Evolutionary conservation across 2,329 filamentous ascomycete species (phyloP).

Genomic region (Verticillium zaregamsianum): DNA sequence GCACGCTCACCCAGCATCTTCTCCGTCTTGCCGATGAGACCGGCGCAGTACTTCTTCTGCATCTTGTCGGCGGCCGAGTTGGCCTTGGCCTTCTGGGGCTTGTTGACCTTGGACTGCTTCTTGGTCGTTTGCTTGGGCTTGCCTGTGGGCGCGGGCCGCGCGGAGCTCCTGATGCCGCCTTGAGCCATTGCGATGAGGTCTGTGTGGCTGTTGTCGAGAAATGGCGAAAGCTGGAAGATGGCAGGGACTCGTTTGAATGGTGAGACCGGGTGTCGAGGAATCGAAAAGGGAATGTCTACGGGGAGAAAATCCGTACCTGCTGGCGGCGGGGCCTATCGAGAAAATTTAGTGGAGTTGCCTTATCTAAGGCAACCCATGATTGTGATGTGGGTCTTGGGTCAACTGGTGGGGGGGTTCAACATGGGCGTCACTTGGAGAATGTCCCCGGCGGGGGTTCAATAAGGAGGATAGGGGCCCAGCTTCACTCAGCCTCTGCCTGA

Average conservation of each 20-base stretch:
- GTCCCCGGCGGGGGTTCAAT: no score
- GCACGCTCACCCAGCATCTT: slow-evolving; percentile 54
- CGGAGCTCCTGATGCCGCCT: slow-evolving; percentile 46
- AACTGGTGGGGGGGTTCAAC: no score
- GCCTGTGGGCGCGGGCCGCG: slow-evolving; percentile 33
- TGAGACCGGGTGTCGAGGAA: background rate
- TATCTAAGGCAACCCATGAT: background rate
- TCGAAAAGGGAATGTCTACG: background rate
- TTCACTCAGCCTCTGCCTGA: no score
- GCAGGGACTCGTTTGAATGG: background rate
- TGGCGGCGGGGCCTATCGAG: background rate
- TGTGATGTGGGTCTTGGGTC: no score
- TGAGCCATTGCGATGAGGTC: slow-evolving; percentile 42
- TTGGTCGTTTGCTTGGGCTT: slow-evolving; percentile 25
- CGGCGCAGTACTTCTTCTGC: slow-evolving; percentile 51
- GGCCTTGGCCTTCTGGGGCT: slow-evolving; percentile 41
- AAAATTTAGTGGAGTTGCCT: background rate
- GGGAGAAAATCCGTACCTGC: background rate
- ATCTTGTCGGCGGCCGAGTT: slow-evolving; percentile 44
- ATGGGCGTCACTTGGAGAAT: no score
- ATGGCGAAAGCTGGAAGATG: slow-evolving; percentile 6
- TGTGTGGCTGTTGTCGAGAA: background rate
- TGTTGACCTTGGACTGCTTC: slow-evolving; percentile 40
- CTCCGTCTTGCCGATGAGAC: slow-evolving; percentile 52
- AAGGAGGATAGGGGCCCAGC: no score